Conservation (phyloP, 176 grass and related monocot species). For the Chrysopogon serrulatus region DNA sequence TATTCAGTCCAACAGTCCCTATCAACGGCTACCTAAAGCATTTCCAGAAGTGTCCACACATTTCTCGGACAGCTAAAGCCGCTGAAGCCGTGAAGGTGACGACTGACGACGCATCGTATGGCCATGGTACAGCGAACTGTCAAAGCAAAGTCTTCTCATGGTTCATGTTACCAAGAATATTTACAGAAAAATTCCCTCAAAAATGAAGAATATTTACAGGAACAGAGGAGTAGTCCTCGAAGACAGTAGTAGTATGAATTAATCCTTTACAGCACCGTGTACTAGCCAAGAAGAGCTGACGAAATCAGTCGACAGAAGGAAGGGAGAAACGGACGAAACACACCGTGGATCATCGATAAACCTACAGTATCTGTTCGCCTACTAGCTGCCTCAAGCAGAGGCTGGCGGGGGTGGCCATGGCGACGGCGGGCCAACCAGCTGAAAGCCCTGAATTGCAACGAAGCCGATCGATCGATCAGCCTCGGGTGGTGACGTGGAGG, state of each 20-base stretch:
- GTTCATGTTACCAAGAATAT: neutral
- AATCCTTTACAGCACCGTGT: neutral
- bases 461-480: neutral
- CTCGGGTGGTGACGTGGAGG: slow-evolving; percentile 42
- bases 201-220: slow-evolving; percentile 34
- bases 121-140: neutral
- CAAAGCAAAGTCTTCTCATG: neutral
- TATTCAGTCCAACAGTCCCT: neutral
- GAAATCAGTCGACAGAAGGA: neutral
- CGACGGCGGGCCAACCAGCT: neutral
- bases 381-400: neutral
- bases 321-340: neutral
- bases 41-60: neutral
- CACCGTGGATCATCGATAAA: neutral
- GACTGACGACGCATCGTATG: neutral
- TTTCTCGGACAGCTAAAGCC: neutral
- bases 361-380: neutral
- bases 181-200: slow-evolving; percentile 28
- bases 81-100: neutral
- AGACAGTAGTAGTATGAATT: neutral
- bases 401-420: neutral
- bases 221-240: neutral
- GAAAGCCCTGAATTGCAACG: neutral
- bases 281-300: neutral
- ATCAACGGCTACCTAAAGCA: neutral